Conservation (phyloP, 306 rosid genomes). For the Pyrus communis region DNA sequence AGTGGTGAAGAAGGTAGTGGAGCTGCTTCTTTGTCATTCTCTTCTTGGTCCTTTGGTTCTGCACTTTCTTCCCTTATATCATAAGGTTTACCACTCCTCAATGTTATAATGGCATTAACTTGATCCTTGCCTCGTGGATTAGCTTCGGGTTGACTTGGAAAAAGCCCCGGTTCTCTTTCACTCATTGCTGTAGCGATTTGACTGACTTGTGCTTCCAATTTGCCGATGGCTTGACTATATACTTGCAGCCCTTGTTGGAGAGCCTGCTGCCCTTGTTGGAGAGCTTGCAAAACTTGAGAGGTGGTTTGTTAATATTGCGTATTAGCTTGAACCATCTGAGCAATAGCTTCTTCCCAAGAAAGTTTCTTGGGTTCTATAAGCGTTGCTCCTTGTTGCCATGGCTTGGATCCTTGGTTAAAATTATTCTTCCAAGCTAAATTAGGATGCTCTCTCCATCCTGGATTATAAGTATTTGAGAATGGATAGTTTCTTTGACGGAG, state of each 20-base stretch:
- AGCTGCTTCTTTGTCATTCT: not conserved
- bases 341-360: too few species aligned
- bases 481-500: too few species aligned
- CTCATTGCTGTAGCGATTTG: not conserved
- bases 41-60: accelerated
- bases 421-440: too few species aligned
- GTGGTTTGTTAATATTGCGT: too few species aligned
- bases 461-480: too few species aligned
- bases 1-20: not conserved
- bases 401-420: too few species aligned
- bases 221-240: not conserved
- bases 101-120: not conserved
- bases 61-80: not conserved
- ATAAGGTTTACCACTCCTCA: not conserved
- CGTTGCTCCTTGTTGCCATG: too few species aligned
- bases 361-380: too few species aligned
- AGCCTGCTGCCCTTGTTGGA: not conserved
- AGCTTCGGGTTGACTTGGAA: not conserved
- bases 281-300: not conserved
- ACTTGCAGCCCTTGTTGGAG: too few species aligned
- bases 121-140: not conserved
- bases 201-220: not conserved
- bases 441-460: too few species aligned
- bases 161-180: not conserved
- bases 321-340: too few species aligned